These are phyloP conservation scores for Diaporthe sp. DNA, from an alignment of 2,329 filamentous ascomycete species.

Conservation along the genomic window DNA sequence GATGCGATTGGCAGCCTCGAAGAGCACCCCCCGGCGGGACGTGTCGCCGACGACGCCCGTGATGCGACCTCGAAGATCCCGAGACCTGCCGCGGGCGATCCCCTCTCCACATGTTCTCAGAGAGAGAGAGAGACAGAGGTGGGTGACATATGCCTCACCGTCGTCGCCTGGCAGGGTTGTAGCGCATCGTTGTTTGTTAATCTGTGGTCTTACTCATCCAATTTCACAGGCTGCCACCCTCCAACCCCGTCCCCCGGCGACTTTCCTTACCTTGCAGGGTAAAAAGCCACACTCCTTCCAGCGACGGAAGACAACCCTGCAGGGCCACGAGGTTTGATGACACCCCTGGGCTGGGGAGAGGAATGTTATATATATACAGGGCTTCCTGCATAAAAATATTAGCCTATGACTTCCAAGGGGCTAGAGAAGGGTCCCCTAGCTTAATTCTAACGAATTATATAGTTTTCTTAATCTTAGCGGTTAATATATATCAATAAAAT, in stretches of 20 bases:
- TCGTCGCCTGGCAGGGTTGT: conserved; percentile 10
- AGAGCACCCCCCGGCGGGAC: not conserved
- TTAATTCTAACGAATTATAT: no score
- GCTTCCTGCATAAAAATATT: no score
- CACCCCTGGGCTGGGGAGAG: not conserved
- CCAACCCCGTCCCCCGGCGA: not conserved
- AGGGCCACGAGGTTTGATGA: conserved; percentile 22
- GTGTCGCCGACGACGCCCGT: conserved; percentile 22
- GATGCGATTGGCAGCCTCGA: conserved; percentile 24
- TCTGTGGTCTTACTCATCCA: conserved; percentile 30
- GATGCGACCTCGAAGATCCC: conserved; percentile 20
- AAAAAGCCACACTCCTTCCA: conserved; percentile 10
- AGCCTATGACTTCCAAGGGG: no score
- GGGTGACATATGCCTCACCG: conserved; percentile 1
- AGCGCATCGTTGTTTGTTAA: conserved; percentile 2
- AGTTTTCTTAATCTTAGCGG: no score
- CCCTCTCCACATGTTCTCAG: not conserved
- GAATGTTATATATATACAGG: not conserved
- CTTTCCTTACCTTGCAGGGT: not conserved
- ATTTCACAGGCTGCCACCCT: conserved; percentile 3
- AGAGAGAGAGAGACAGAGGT: not conserved
- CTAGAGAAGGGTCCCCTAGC: no score
- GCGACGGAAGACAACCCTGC: conserved; percentile 7
- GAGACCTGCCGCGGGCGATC: conserved; percentile 18
- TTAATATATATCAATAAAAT: no score